Evolutionary conservation across 2,329 filamentous ascomycete genomes (phyloP).

Genomic region (Taxawa tesnikishii): DNA sequence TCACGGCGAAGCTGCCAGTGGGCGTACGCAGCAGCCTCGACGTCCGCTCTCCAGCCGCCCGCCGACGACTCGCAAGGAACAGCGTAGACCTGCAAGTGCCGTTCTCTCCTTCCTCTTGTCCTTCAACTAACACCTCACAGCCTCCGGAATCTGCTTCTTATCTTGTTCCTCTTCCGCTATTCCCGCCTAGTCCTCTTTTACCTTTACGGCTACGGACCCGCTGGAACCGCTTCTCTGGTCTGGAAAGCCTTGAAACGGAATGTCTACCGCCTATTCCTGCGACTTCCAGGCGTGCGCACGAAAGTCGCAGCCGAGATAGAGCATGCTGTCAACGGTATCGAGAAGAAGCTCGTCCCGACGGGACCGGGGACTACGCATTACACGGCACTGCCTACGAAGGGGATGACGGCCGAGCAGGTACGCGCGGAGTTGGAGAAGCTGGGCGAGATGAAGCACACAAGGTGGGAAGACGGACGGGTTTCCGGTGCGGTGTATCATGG

Average conservation of each 20-base stretch:
- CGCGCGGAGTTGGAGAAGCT: conserved; percentile 68
- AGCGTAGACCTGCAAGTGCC: conserved; percentile 1
- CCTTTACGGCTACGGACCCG: conserved; percentile 74
- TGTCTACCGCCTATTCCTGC: conserved; percentile 75
- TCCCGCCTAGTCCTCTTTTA: conserved; percentile 70
- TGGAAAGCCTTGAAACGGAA: conserved; percentile 61
- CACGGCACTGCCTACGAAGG: conserved; percentile 66
- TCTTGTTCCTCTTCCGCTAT: conserved; percentile 77
- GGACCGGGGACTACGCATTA: conserved; percentile 61
- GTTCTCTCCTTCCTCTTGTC: conserved; percentile 2
- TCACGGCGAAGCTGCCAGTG: neutral
- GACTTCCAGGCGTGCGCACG: conserved; percentile 71
- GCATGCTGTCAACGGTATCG: conserved; percentile 67
- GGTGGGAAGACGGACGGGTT: conserved; percentile 92
- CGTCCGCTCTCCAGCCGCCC: neutral
- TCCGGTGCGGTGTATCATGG: conserved; percentile 95
- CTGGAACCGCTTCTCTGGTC: conserved; percentile 64
- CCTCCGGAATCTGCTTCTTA: conserved; percentile 75
- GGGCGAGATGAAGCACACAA: conserved; percentile 78
- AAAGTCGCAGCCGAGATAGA: conserved; percentile 77
- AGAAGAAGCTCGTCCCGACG: conserved; percentile 68
- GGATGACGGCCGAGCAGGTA: conserved; percentile 69
- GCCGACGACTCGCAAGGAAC: neutral
- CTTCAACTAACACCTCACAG: conserved; percentile 31
- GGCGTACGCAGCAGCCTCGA: neutral